A percentile compares a stretch with the other conserved stretches of the same genome.
phyloP scores from a whole-genome alignment of 805 yeast species.

The Metschnikowia colocasiae region DNA sequence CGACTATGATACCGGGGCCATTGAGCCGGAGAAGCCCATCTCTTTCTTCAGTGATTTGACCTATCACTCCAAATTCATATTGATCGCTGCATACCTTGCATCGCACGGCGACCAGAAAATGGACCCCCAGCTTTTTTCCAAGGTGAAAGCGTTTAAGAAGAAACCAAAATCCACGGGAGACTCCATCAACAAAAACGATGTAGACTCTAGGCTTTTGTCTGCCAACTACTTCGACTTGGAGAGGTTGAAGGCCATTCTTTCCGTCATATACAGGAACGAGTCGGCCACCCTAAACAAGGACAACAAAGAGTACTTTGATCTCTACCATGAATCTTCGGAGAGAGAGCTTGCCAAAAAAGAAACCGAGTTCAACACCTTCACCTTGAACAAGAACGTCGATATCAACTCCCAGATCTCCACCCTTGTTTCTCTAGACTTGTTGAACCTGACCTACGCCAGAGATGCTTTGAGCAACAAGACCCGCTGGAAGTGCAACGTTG shows the following conservation, averaged over 20 bases:
- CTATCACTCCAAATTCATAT: conserved; percentile 59
- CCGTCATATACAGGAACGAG: conserved; percentile 56
- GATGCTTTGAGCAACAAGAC: conserved; percentile 65
- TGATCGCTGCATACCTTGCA: conserved; percentile 80
- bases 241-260: conserved; percentile 72
- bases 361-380: conserved; percentile 32
- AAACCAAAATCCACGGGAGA: conserved; percentile 23
- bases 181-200: conserved; percentile 36
- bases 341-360: conserved; percentile 30
- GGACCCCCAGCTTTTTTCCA: conserved; percentile 70
- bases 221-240: conserved; percentile 76
- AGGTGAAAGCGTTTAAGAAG: conserved; percentile 38
- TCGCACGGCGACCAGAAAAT: conserved; percentile 68
- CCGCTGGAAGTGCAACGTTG: conserved; percentile 75
- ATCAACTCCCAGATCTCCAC: conserved; percentile 59
- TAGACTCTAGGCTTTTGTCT: conserved; percentile 61
- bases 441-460: conserved; percentile 38
- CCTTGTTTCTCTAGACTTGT: conserved; percentile 49
- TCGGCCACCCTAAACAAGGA: conserved; percentile 27
- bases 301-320: conserved; percentile 19
- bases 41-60: conserved; percentile 47
- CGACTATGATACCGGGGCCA: conserved; percentile 23
- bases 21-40: conserved; percentile 18
- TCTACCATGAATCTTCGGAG: conserved; percentile 34
- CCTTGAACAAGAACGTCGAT: conserved; percentile 43